Evolutionary conservation across 2,329 filamentous ascomycete species (phyloP), one percentile per base, ranked within the genome.

Genomic region (Calonectria henricotiae): DNA sequence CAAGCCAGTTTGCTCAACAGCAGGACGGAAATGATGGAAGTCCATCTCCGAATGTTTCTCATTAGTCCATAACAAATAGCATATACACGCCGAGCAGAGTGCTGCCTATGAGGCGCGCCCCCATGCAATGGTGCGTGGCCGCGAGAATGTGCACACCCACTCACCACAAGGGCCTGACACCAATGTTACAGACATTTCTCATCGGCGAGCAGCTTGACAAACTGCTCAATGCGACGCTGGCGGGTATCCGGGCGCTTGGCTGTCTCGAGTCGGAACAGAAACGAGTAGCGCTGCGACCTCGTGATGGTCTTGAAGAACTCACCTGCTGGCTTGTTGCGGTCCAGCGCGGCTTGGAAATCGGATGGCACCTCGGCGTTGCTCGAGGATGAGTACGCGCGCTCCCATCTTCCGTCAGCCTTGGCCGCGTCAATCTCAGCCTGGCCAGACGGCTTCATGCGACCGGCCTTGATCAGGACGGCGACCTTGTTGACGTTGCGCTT

Each of bases 391-490:
- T 91, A 91, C 2, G 89, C 89, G 30, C 83, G 82, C 1, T 86
- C 86, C 89, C 89, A 91, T 1, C 89, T 81, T 0, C 90, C 89
- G 73, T 91, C 88, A 0, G 80, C 82, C 78, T 86, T 88, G 0
- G 89, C 89, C 0, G 85, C 83, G 7, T 89, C 86, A 3, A 91
- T 83, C 46, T 86, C 87, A 0, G 80, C 83, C 46, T 85, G 75
- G 0, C 89, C 89, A 0, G 85, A 78, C 0, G 82, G 81, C 0
- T 80, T 80, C 85, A 91, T 89, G 1, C 85, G 83, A 0, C 85
- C 87, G 9, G 85, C 79, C 0, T 78, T 77, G 1, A 83, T 78
- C 3, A 92, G 79, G 5, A 74, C 75, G 0, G 80, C 83, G 7
- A 90, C 83, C 17, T 88, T 86, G 11, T 80, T 81, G 2, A 91